Base-by-base conservation (phyloP, 2,329 filamentous ascomycete species). In the Diaporthe vaccinii region DNA sequence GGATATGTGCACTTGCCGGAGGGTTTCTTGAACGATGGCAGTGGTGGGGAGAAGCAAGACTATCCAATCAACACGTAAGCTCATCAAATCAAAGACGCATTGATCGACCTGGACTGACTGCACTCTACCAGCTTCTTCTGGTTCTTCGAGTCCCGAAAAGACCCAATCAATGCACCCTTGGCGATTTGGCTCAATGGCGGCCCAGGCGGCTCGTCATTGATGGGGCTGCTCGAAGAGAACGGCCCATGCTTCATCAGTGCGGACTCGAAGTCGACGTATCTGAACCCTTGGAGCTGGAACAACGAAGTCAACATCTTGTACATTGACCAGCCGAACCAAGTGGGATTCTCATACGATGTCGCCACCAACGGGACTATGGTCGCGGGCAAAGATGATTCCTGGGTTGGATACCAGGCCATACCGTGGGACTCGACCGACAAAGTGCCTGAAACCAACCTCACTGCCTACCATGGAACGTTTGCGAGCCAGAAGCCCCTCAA, bases 131-230 rank as follows among this genome's bases (percentile, higher is more conserved):
- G 74, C 10, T 76, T 76, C 67, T 76, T 76, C 31, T 76, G 72
- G 72, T 74, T 74, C 57, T 71, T 76, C 39, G 72, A 76, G 17
- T 36, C 75, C 7, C 57, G 75, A 6, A 76, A 69, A 46, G 58
- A 72, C n/a, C 72, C 75, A 22, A 25, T 39, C 25, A 76, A 74
- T 53, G 82, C 82, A 2, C 82, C 82, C 12, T 79, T 91, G 58
- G 89, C 88, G 3, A 87, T 91, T 78, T 91, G 88, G 88, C 82
- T 92, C 70, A 91, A 91, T 80, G 90, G 90, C 39, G 90, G 90
- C 2, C 90, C 90, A 3, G 90, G 90, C 17, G 85, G 84, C 57
- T 89, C 87, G 77, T 89, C 87, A 55, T 87, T 91, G 86, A 83
- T 88, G 62, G 82, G 89, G 84, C 14, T 84, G 87, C 74, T 91